Evolutionary conservation across 129 eudicot species (phyloP).

Genomic region (Heracleum sosnowskyi): DNA sequence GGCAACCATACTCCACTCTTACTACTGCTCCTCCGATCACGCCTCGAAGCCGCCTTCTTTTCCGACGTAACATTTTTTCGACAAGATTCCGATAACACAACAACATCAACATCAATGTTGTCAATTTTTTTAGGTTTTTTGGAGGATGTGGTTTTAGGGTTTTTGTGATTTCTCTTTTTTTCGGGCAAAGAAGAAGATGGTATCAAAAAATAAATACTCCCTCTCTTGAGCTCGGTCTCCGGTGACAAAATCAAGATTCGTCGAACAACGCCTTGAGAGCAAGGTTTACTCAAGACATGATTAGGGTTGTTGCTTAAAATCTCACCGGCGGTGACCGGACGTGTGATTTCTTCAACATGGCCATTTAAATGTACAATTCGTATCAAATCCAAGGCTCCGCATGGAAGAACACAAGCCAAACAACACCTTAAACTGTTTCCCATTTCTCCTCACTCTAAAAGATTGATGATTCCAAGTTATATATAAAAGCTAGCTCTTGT

Average conservation of each 20-base stretch:
- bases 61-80: conserved; percentile 30
- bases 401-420: conserved; percentile 92
- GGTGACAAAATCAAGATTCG: conserved; percentile 61
- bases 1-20: conserved; percentile 59
- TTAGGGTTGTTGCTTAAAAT: conserved; percentile 69
- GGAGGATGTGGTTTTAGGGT: conserved; percentile 17
- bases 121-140: conserved; percentile 7
- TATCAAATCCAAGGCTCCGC: conserved; percentile 88
- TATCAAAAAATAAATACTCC: conserved; percentile 69
- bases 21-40: conserved; percentile 44
- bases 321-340: conserved; percentile 69
- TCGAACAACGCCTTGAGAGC: conserved; percentile 55
- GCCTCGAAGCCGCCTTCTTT: conserved; percentile 25
- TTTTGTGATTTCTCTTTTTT: conserved; percentile 30
- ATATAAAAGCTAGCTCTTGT: not conserved
- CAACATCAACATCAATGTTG: conserved; percentile 3
- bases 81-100: not conserved
- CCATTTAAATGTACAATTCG: conserved; percentile 84
- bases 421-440: conserved; percentile 85
- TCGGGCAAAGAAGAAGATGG: conserved; percentile 68
- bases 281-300: conserved; percentile 72
- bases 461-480: not conserved
- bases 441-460: conserved; percentile 15
- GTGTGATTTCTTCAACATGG: conserved; percentile 66
- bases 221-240: conserved; percentile 72